Base-by-base conservation (phyloP, 2,329 filamentous ascomycete species). In the Fusarium sp. region DNA sequence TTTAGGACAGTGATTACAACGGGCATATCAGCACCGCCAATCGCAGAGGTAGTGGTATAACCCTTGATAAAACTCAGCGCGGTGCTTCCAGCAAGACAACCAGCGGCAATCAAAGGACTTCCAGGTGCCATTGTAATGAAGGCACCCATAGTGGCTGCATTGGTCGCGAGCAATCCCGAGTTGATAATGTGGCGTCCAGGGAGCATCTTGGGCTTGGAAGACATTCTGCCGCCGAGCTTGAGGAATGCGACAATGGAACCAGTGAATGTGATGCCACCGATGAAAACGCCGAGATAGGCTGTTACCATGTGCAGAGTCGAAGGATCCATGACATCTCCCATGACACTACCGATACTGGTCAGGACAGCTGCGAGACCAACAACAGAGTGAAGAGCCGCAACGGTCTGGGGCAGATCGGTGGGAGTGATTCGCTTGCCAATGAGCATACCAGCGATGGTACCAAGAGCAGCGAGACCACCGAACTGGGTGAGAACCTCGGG, bases 1-100 rank as follows among this genome's bases (percentile, higher is more conserved):
- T 97, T 97, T 20, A 97, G 80, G 1, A 97, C 93, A 0, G 93
- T 96, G 67, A 96, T 96, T 32, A 96, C 92, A 7, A 96, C 93
- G 15, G 91, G 93, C 93, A 97, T 97, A 75, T 97, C 94, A 14
- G 93, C 93, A n/a, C 93, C 94, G 22, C 94, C 94, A 73, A 97
- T 96, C 1, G 92, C 92, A 3, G 93, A 87, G 0, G 94, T 97
- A 0, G 93, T 96, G 0, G 93, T 97, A 75, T 88, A 96, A 9
- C 94, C 94, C 77, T 97, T 95, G 65, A 91, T 81, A 77, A 97
- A 97, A 62, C 91, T 94, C 23, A 97, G 82, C 0, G 87, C 82
- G 0, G 93, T 89, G 75, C 92, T 97, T 40, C 91, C 91, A 25
- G 89, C 88, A 2, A 97, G 82, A 45, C 92, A 94, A 1, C 88